phyloP scores from a whole-genome alignment of 345 rosid genomes.

The Murraya koenigii region DNA sequence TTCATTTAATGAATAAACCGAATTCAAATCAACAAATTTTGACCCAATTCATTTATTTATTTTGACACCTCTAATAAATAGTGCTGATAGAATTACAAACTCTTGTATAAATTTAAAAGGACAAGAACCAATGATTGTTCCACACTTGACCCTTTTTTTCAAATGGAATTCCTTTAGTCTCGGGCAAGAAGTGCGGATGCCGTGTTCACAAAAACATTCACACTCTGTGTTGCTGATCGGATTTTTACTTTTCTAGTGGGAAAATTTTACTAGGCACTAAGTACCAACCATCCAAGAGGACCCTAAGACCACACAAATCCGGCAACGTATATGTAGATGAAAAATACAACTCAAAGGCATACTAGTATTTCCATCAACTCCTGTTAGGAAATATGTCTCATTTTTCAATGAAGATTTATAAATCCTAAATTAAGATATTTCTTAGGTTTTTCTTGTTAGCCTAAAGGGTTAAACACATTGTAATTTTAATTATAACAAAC shows the following conservation, averaged over 20 bases:
- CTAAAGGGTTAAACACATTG: too few species aligned
- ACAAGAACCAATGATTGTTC: slow-evolving; percentile 61
- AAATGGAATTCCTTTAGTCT: slow-evolving; percentile 66
- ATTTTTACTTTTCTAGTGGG: slow-evolving; percentile 82
- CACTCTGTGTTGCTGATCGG: slow-evolving; percentile 77
- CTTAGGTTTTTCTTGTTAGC: too few species aligned
- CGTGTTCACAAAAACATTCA: slow-evolving; percentile 83
- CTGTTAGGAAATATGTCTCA: too few species aligned
- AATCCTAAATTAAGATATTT: too few species aligned
- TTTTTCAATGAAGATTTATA: too few species aligned
- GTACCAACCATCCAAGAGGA: slow-evolving; percentile 81
- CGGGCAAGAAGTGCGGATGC: slow-evolving; percentile 74
- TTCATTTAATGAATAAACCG: too few species aligned
- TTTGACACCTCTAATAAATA: too few species aligned
- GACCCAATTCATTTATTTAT: too few species aligned
- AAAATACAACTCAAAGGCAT: slow-evolving; percentile 71
- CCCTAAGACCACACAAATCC: slow-evolving; percentile 98
- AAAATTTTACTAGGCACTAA: slow-evolving; percentile 69
- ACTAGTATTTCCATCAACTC: slow-evolving; percentile 62
- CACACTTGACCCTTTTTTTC: slow-evolving; percentile 67
- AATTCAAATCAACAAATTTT: too few species aligned
- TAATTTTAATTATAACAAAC: too few species aligned
- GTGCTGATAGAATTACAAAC: too few species aligned
- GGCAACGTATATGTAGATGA: slow-evolving; percentile 72
- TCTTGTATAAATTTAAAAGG: too few species aligned